Percentiles rank a stretch among this genome's conserved stretches.
Evolutionary conservation across 371 early-diverging fungal species (phyloP).

Genomic region (Apophysomyces variabilis): DNA sequence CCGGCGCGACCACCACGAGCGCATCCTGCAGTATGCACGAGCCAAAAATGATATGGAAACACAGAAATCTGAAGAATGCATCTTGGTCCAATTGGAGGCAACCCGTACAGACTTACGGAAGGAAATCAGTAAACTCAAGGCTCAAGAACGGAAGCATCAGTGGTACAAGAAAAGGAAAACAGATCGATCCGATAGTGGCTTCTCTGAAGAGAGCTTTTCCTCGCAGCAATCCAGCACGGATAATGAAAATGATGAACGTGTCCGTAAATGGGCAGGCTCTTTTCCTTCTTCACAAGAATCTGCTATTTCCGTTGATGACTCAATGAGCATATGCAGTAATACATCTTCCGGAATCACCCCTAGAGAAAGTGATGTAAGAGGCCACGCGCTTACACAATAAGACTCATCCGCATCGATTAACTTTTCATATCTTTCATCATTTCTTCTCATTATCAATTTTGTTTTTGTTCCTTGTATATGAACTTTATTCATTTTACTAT

Average conservation of each 20-base stretch:
- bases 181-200: conserved; percentile 20
- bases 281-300: conserved; percentile 2
- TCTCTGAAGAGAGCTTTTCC: conserved; percentile 14
- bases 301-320: not conserved
- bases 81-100: conserved; percentile 25
- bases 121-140: conserved; percentile 54
- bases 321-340: conserved; percentile 13
- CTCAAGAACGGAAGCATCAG: conserved; percentile 68
- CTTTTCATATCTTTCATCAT: not conserved
- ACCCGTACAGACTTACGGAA: conserved; percentile 29
- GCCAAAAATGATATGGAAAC: conserved; percentile 18
- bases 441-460: not conserved
- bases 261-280: conserved; percentile 9
- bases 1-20: conserved; percentile 35
- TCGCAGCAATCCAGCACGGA: conserved; percentile 25
- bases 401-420: not conserved
- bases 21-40: conserved; percentile 19
- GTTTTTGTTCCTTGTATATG: too few relatives aligned
- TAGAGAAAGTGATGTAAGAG: conserved; percentile 37
- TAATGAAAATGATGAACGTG: conserved; percentile 12
- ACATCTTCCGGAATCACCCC: conserved; percentile 14
- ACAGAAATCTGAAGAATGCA: conserved; percentile 23
- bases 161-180: conserved; percentile 65
- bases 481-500: not conserved
- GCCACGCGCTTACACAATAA: not conserved